These are phyloP conservation scores for Dictyostelium firmibasis DNA, from an alignment of 78 protist species.

Conservation along the genomic window DNA sequence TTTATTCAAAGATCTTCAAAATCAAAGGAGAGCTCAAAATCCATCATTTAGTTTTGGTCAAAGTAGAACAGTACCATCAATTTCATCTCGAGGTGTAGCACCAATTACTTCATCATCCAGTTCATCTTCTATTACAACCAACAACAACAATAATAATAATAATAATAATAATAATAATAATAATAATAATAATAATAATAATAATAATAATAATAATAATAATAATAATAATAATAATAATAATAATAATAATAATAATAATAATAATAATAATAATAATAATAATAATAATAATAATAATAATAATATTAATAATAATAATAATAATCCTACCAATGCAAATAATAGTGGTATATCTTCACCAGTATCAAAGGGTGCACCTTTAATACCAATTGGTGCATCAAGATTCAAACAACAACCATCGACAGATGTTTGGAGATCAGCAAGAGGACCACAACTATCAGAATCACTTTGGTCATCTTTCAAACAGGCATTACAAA, in stretches of 20 bases:
- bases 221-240: neutral
- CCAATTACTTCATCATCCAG: neutral
- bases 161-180: neutral
- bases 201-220: neutral
- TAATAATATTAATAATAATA: neutral
- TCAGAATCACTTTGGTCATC: constrained; percentile 27
- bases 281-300: neutral
- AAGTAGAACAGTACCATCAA: constrained; percentile 3
- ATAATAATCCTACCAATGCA: neutral
- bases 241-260: neutral
- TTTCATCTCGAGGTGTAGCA: neutral
- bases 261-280: neutral
- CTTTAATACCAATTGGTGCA: constrained; percentile 28
- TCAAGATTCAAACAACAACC: constrained; percentile 36
- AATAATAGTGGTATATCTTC: neutral
- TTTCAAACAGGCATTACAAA: neutral
- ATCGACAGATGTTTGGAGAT: constrained; percentile 34
- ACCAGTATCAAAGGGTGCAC: neutral
- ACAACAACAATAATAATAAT: neutral
- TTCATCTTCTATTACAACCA: neutral
- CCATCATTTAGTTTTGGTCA: neutral
- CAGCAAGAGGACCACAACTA: neutral
- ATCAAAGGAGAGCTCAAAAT: neutral
- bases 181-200: neutral
- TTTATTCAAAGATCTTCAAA: neutral